phyloP scores from a whole-genome alignment of 352 stramenopile species.

The Phytophthora tentaculata region DNA sequence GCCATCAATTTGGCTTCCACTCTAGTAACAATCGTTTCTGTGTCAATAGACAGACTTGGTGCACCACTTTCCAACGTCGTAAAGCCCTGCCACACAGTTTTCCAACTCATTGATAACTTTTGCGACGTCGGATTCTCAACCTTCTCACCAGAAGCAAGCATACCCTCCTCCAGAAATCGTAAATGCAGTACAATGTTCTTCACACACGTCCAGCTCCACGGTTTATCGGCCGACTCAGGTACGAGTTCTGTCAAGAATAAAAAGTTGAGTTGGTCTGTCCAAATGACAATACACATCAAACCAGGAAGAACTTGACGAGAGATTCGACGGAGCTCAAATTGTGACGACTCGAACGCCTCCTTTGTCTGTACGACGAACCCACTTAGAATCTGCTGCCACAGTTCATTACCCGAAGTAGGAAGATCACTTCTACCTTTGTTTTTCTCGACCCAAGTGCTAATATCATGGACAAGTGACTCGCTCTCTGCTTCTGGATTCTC shows the following conservation, averaged over 20 bases:
- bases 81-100: slow-evolving; percentile 22
- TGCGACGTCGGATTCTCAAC: neutral
- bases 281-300: slow-evolving; percentile 58
- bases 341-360: slow-evolving; percentile 50
- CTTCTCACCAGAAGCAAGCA: neutral
- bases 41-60: neutral
- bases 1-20: slow-evolving; percentile 38
- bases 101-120: slow-evolving; percentile 8
- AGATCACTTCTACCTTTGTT: slow-evolving; percentile 12
- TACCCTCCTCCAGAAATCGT: slow-evolving; percentile 44
- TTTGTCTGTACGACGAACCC: slow-evolving; percentile 53
- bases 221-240: neutral
- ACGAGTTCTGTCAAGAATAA: slow-evolving; percentile 14
- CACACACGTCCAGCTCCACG: slow-evolving; percentile 43
- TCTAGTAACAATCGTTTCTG: slow-evolving; percentile 28
- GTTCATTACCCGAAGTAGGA: slow-evolving; percentile 8
- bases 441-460: slow-evolving; percentile 26
- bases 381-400: slow-evolving; percentile 44
- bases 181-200: slow-evolving; percentile 55
- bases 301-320: slow-evolving; percentile 61
- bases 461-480: slow-evolving; percentile 19
- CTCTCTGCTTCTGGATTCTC: slow-evolving; percentile 10
- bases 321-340: slow-evolving; percentile 78
- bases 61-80: slow-evolving; percentile 1
- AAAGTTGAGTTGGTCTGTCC: slow-evolving; percentile 46